Percentiles rank a stretch among this genome's conserved stretches.
These are phyloP conservation scores for Penicillium odoratum DNA, from an alignment of 495 filamentous ascomycete genomes.

Conservation along the genomic window DNA sequence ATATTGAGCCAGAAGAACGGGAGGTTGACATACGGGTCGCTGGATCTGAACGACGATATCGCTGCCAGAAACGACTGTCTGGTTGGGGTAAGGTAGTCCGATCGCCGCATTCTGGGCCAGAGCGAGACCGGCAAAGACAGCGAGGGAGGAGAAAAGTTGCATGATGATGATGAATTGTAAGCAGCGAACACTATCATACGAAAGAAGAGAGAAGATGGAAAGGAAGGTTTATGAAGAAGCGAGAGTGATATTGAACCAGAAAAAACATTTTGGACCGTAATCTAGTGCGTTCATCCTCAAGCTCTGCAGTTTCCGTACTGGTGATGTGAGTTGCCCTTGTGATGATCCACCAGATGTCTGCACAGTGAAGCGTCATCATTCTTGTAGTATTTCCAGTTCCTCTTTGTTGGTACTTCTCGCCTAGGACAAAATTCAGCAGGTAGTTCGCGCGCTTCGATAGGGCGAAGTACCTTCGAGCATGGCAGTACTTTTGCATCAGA, in stretches of 20 bases:
- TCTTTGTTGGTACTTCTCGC: background rate
- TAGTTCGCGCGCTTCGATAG: background rate
- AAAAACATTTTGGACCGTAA: background rate
- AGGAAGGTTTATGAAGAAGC: background rate
- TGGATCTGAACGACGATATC: conserved; percentile 1
- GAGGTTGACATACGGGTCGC: background rate
- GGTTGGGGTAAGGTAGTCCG: background rate
- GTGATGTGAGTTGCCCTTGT: background rate
- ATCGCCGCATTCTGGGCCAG: conserved; percentile 1
- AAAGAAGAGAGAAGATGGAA: background rate
- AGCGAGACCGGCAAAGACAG: background rate
- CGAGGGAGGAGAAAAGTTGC: background rate
- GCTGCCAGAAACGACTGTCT: background rate
- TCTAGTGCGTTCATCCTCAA: background rate
- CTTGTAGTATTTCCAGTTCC: background rate
- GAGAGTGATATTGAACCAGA: background rate
- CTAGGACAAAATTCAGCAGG: background rate
- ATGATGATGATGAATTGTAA: background rate
- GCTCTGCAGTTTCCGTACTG: background rate
- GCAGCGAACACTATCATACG: background rate
- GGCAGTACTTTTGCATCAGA: background rate
- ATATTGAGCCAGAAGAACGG: background rate
- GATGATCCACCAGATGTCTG: background rate
- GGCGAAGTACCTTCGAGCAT: background rate
- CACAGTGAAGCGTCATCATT: background rate